A percentile compares a stretch with the other conserved stretches of the same genome.
phyloP scores from a whole-genome alignment of 441 rosid species.

The Erodium texanum region DNA sequence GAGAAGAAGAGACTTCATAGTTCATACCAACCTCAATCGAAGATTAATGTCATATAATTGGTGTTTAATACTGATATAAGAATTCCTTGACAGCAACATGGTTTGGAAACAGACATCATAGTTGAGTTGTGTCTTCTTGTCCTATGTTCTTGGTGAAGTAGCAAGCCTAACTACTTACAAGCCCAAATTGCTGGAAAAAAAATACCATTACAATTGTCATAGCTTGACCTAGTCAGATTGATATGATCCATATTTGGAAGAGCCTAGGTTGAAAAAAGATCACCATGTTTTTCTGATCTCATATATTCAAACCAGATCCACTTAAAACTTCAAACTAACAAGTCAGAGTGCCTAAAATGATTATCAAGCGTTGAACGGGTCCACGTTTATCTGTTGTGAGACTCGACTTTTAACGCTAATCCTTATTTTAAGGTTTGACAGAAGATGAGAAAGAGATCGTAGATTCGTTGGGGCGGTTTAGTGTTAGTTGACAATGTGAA shows the following conservation, averaged over 20 bases:
- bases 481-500: constrained; percentile 18
- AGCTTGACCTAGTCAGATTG: no score
- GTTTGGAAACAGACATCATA: background rate
- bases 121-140: constrained; percentile 1
- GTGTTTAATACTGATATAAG: constrained; percentile 16
- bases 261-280: no score
- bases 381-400: no score
- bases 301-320: no score
- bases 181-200: background rate
- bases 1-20: constrained; percentile 18
- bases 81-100: constrained; percentile 26
- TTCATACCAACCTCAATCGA: constrained; percentile 13
- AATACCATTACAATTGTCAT: no score
- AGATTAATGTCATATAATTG: constrained; percentile 18
- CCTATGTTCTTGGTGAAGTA: background rate
- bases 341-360: no score
- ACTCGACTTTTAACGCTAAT: no score
- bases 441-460: constrained; percentile 3
- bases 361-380: no score
- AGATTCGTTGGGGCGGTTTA: background rate
- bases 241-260: no score
- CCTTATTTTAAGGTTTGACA: background rate
- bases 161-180: background rate
- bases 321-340: no score
- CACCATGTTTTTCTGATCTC: no score